Percentiles rank a stretch among this genome's conserved stretches.
Conservation (phyloP, 169 alveolate genomes). For the Cryptosporidium tyzzeri region DNA sequence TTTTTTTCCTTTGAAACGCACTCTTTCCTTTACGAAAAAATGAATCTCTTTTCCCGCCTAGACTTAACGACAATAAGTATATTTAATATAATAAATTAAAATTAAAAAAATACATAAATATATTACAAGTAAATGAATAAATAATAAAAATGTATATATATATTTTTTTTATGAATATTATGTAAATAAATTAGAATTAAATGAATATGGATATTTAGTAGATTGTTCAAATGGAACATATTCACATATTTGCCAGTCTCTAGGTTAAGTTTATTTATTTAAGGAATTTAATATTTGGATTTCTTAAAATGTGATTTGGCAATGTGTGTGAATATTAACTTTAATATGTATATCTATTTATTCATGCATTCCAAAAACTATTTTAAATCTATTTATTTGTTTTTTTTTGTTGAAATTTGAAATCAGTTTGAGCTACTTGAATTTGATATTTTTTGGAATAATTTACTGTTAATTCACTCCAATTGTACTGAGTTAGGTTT, state of each 20-base stretch:
- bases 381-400: background rate
- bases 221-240: too few species aligned
- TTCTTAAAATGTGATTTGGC: background rate
- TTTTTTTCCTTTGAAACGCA: slow-evolving; percentile 16
- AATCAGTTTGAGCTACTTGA: background rate
- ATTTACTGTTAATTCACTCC: background rate
- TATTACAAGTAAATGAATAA: too few species aligned
- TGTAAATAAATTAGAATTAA: too few species aligned
- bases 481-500: background rate
- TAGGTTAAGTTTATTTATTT: too few species aligned
- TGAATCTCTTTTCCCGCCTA: slow-evolving; percentile 37
- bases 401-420: too few species aligned
- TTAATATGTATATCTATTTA: too few species aligned
- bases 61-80: slow-evolving; percentile 1
- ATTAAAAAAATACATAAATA: background rate
- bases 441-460: too few species aligned
- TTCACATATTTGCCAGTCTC: background rate
- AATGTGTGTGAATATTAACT: background rate
- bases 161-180: too few species aligned
- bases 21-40: slow-evolving; percentile 16
- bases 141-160: too few species aligned
- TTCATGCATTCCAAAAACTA: too few species aligned
- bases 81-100: background rate
- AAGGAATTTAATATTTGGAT: too few species aligned
- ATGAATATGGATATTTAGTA: too few species aligned